Percentiles rank a stretch among this genome's conserved stretches.
Conservation (phyloP, 2,329 filamentous ascomycete genomes). For the Ceratocystis albifundus region DNA sequence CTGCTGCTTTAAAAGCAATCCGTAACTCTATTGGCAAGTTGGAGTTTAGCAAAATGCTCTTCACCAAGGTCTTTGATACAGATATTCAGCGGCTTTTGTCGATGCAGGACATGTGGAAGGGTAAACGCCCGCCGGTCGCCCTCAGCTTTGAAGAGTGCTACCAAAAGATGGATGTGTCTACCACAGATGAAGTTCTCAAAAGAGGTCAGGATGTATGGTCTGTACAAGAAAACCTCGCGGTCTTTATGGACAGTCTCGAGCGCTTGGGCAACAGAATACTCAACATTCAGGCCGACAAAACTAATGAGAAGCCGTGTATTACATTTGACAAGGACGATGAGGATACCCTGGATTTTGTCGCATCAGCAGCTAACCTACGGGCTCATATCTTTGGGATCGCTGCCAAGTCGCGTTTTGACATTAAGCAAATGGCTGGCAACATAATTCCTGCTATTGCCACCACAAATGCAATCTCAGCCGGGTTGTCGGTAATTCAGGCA, state of each 20-base stretch:
- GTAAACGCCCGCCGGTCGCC: constrained; percentile 58
- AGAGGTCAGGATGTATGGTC: constrained; percentile 71
- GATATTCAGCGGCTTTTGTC: constrained; percentile 72
- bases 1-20: constrained; percentile 71
- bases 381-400: constrained; percentile 85
- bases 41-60: constrained; percentile 67
- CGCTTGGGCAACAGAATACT: constrained; percentile 64
- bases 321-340: constrained; percentile 94
- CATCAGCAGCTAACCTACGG: constrained; percentile 78
- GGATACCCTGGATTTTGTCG: constrained; percentile 89
- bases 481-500: constrained; percentile 80
- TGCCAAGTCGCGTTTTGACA: constrained; percentile 81
- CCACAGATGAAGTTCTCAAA: constrained; percentile 41
- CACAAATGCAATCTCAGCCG: constrained; percentile 91
- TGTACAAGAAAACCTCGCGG: constrained; percentile 68
- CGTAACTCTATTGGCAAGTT: constrained; percentile 66
- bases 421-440: constrained; percentile 98
- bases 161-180: constrained; percentile 37
- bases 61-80: constrained; percentile 81
- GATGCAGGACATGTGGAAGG: constrained; percentile 97
- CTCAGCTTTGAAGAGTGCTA: constrained; percentile 56
- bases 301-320: constrained; percentile 52
- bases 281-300: constrained; percentile 44
- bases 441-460: constrained; percentile 98
- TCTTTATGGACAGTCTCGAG: constrained; percentile 74